Evolutionary conservation across 345 rosid genomes (phyloP).

Genomic region (Populus nigra): DNA sequence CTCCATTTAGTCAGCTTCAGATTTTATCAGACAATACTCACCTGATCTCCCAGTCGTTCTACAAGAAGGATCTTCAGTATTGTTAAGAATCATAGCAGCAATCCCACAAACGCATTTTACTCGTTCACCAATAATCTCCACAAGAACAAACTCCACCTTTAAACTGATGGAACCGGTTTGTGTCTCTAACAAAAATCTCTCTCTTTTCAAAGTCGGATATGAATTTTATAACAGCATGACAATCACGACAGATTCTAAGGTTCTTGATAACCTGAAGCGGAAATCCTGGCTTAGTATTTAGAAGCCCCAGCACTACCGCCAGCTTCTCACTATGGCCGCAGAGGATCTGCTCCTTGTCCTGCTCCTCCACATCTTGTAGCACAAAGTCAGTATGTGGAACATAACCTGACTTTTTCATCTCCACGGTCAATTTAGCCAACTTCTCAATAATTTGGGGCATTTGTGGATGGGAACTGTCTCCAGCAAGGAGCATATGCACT

Average conservation of each 20-base stretch:
- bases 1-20: no score
- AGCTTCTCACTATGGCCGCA: conserved; percentile 78
- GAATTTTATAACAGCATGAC: conserved; percentile 71
- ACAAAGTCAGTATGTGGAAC: conserved; percentile 47
- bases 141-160: conserved; percentile 68
- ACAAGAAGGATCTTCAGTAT: not conserved
- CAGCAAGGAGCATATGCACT: conserved; percentile 61
- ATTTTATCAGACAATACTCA: not conserved
- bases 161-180: conserved; percentile 68
- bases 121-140: conserved; percentile 65
- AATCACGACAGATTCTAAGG: conserved; percentile 70
- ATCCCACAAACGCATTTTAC: conserved; percentile 21
- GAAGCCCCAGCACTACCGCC: conserved; percentile 62
- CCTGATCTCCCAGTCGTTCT: not conserved
- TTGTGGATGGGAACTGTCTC: conserved; percentile 57
- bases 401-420: conserved; percentile 57
- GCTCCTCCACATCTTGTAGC: conserved; percentile 63
- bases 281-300: conserved; percentile 50
- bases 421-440: conserved; percentile 39
- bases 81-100: not conserved
- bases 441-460: conserved; percentile 43
- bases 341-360: conserved; percentile 58
- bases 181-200: conserved; percentile 67
- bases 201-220: conserved; percentile 49
- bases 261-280: conserved; percentile 59